phyloP scores from a whole-genome alignment of 108 stramenopile species.

The Pseudonitzschia pungens region DNA sequence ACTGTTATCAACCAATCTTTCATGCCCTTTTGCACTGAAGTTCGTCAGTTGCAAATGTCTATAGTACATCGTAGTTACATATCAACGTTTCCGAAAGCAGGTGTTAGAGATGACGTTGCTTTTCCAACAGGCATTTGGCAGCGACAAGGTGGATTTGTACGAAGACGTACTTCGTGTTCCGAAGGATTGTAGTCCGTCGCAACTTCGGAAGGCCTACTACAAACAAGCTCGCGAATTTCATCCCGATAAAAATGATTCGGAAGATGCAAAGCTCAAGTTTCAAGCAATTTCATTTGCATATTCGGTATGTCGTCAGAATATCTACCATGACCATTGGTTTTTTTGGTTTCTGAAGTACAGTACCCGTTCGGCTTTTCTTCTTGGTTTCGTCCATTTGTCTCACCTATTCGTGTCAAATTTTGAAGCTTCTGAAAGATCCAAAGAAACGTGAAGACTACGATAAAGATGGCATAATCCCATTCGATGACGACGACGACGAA shows the following conservation, averaged over 20 bases:
- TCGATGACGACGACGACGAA: constrained; percentile 49
- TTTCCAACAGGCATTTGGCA: constrained; percentile 64
- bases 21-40: background rate
- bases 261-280: constrained; percentile 53
- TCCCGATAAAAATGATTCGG: constrained; percentile 71
- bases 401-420: background rate
- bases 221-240: constrained; percentile 64
- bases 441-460: constrained; percentile 55
- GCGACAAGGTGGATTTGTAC: constrained; percentile 59
- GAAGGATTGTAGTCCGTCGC: constrained; percentile 46
- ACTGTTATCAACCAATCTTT: too few relatives aligned
- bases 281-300: constrained; percentile 59
- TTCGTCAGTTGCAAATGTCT: background rate
- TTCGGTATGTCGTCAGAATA: background rate
- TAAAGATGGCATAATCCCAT: constrained; percentile 63
- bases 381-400: background rate
- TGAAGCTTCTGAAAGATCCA: constrained; percentile 40
- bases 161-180: constrained; percentile 53
- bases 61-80: background rate
- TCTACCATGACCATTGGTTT: background rate
- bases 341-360: too few relatives aligned
- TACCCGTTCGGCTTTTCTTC: background rate
- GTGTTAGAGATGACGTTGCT: constrained; percentile 7
- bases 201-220: constrained; percentile 83
- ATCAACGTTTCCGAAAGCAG: background rate